Conservation (phyloP, 2,329 filamentous ascomycete species). For the Colletotrichum scovillei region DNA sequence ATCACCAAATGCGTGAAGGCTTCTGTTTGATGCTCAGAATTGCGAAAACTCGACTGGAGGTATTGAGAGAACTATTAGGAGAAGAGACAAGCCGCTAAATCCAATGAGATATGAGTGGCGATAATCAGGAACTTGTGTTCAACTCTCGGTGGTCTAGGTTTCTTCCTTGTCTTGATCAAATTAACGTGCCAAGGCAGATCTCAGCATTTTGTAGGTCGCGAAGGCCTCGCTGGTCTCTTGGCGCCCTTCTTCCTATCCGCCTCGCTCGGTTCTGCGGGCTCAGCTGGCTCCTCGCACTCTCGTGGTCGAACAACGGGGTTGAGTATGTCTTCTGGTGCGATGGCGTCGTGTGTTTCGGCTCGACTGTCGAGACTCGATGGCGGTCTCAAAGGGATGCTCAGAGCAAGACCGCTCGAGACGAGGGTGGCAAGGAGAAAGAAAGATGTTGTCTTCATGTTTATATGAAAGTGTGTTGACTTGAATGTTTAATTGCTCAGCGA, state of each 20-base stretch:
- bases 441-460: neutral
- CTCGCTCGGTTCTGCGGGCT: conserved; percentile 17
- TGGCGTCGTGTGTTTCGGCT: neutral
- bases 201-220: neutral
- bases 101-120: no score
- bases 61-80: no score
- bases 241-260: conserved; percentile 13
- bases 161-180: no score
- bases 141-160: neutral
- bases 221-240: neutral
- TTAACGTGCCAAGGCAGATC: no score
- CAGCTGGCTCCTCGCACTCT: conserved; percentile 20
- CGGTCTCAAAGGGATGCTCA: neutral
- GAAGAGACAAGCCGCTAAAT: no score
- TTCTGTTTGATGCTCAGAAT: no score
- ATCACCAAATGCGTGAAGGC: no score
- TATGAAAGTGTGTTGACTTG: neutral
- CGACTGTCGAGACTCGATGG: neutral
- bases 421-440: neutral
- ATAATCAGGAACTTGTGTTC: neutral
- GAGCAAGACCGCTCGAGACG: neutral
- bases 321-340: neutral
- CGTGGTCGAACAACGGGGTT: neutral
- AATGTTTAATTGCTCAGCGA: no score
- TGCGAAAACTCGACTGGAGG: no score